Conservation (phyloP, 768 basidiomycete genomes). For the Dioszegia aurantiaca region DNA sequence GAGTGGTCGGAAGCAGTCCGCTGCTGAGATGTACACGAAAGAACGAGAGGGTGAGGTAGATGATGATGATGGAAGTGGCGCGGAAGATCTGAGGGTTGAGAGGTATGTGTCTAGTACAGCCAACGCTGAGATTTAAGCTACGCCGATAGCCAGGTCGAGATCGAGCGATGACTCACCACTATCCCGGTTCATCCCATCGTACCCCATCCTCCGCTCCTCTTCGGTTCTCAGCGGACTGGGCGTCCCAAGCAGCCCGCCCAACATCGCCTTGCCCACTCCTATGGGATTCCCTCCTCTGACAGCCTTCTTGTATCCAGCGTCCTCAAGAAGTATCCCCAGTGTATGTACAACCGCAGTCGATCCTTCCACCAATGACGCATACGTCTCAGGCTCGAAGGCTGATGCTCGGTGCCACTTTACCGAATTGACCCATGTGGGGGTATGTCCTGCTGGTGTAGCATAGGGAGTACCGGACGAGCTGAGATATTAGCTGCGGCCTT, state of each 20-base stretch:
- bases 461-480: slow-evolving; percentile 87
- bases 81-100: background rate
- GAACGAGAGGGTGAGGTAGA: slow-evolving; percentile 28
- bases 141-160: too few species aligned
- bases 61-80: slow-evolving; percentile 7
- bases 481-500: slow-evolving; percentile 9
- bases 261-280: slow-evolving; percentile 55
- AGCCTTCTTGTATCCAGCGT: slow-evolving; percentile 72
- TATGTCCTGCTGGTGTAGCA: slow-evolving; percentile 81
- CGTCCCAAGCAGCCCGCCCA: slow-evolving; percentile 50
- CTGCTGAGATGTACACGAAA: slow-evolving; percentile 93
- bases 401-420: slow-evolving; percentile 84
- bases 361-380: slow-evolving; percentile 64
- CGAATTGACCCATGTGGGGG: slow-evolving; percentile 71
- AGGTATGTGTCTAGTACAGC: slow-evolving; percentile 70
- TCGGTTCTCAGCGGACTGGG: slow-evolving; percentile 52
- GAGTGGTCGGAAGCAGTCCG: slow-evolving; percentile 84
- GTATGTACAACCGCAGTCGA: slow-evolving; percentile 86
- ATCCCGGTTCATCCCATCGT: slow-evolving; percentile 83
- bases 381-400: slow-evolving; percentile 73
- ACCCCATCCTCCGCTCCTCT: slow-evolving; percentile 55
- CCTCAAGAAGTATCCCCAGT: slow-evolving; percentile 82
- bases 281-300: slow-evolving; percentile 62
- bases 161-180: slow-evolving; percentile 61
- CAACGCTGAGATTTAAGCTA: slow-evolving; percentile 49